Evolutionary conservation across 1,284 basidiomycete genomes (phyloP), one percentile per base, ranked within the genome.

Genomic region (Ustilago bromivora): DNA sequence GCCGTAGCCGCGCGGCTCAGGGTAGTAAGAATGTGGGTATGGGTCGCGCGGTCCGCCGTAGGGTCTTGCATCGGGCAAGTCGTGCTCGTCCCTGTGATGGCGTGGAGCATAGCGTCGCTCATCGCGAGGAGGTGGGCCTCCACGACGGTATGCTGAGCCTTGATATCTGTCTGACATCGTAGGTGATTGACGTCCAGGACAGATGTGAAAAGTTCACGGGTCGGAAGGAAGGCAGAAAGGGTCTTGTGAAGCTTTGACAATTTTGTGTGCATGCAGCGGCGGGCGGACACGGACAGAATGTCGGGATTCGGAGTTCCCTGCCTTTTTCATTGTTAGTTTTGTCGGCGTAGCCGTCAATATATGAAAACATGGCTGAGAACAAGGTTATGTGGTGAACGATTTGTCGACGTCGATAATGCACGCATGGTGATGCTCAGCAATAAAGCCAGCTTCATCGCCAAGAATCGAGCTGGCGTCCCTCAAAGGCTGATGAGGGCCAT

Each of bases 111-210:
- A 72, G 55, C 61, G 61, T 9, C 71, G 71, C 12, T 73, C 71
- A 23, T 73, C 71, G 54, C 58, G 61, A 32, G 58, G 61, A 23
- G 60, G 63, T 2, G 47, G 35, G 17, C 53, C 40, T 34, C 60
- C 56, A 5, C 61, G 49, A 32, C 71, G 65, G 38, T 65, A 73
- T 35, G 65, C 71, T 2, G 61, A 64, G 55, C 65, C 65, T 23
- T 67, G 65, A 19, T 73, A 73, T 47, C 71, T 51, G 49, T 73
- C 71, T 51, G 65, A 67, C 71, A 73, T 73, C 11, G 10, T 62
- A 34, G 5, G 32, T 32, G 28, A 19, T 6, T 41, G 51, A 35
- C 35, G 59, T 38, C 17, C 35, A 46, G 36, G 9, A 23, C 31
- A 38, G n/a, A 34, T 12, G 23, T 28, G 38, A 32, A 15, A 23